phyloP scores from a whole-genome alignment of 768 basidiomycete genomes.

The Collybiopsis confluens region DNA sequence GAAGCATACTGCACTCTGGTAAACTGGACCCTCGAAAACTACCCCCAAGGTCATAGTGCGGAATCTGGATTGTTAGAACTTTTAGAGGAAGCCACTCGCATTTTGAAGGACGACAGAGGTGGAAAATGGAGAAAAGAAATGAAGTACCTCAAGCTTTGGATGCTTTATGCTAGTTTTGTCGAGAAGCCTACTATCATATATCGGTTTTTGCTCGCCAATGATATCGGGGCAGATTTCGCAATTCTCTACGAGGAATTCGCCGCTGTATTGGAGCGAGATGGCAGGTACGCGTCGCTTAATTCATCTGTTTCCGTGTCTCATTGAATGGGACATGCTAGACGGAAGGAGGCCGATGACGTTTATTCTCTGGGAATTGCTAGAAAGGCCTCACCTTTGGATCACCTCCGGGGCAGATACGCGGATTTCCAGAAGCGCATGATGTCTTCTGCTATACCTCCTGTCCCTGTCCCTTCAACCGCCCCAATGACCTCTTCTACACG shows the following conservation, averaged over 20 bases:
- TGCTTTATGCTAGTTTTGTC: conserved; percentile 88
- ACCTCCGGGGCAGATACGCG: conserved; percentile 68
- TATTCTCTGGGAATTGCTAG: conserved; percentile 88
- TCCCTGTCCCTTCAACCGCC: conserved; percentile 31
- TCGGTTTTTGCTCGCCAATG: conserved; percentile 84
- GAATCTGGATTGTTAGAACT: conserved; percentile 90
- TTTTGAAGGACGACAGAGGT: conserved; percentile 71
- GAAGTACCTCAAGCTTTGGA: conserved; percentile 91
- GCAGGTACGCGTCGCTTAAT: conserved; percentile 63
- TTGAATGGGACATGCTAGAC: conserved; percentile 37
- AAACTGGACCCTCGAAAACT: conserved; percentile 90
- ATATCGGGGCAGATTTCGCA: conserved; percentile 79
- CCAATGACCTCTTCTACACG: conserved; percentile 20
- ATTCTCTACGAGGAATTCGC: conserved; percentile 93
- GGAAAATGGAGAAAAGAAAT: conserved; percentile 75
- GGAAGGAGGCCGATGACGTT: conserved; percentile 82
- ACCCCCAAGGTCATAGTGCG: conserved; percentile 87
- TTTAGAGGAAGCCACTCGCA: conserved; percentile 86
- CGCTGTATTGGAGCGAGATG: conserved; percentile 73
- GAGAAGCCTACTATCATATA: conserved; percentile 88
- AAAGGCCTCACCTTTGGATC: conserved; percentile 75
- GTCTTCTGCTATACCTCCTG: conserved; percentile 37
- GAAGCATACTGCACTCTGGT: conserved; percentile 86
- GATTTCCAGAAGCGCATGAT: conserved; percentile 95
- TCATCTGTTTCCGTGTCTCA: not conserved